Evolutionary conservation across 1,284 basidiomycete genomes (phyloP).

Genomic region (Malassezia obtusa): DNA sequence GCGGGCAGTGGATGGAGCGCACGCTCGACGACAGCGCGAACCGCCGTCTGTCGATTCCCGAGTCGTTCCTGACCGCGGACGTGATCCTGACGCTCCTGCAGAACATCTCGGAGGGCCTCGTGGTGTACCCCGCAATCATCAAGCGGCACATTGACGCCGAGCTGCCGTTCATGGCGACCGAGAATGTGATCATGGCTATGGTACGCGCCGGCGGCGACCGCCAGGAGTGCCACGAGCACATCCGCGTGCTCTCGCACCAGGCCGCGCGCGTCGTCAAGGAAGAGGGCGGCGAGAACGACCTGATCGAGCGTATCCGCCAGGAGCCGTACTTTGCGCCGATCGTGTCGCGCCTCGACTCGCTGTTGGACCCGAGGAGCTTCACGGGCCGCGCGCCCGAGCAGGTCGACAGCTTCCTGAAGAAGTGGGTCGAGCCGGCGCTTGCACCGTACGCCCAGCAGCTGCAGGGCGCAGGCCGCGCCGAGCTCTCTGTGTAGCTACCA

Average conservation of each 20-base stretch:
- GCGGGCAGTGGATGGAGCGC: slow-evolving; percentile 47
- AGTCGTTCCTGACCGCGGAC: slow-evolving; percentile 93
- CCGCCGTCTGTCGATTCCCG: slow-evolving; percentile 86
- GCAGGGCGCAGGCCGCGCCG: slow-evolving; percentile 56
- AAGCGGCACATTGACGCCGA: slow-evolving; percentile 82
- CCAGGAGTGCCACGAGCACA: slow-evolving; percentile 92
- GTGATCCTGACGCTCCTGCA: slow-evolving; percentile 89
- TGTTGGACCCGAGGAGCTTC: slow-evolving; percentile 36
- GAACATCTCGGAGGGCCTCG: slow-evolving; percentile 92
- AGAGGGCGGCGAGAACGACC: slow-evolving; percentile 86
- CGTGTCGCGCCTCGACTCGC: slow-evolving; percentile 50
- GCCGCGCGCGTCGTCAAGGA: slow-evolving; percentile 90
- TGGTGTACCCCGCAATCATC: slow-evolving; percentile 95
- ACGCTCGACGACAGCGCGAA: slow-evolving; percentile 63
- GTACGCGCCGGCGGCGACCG: slow-evolving; percentile 88
- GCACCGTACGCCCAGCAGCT: slow-evolving; percentile 58
- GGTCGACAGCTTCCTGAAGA: slow-evolving; percentile 59
- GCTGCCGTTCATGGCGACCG: slow-evolving; percentile 88
- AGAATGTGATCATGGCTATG: slow-evolving; percentile 98
- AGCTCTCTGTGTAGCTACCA: slow-evolving; percentile 49
- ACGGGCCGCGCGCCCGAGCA: slow-evolving; percentile 39
- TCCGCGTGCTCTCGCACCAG: slow-evolving; percentile 89
- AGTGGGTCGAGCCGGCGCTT: slow-evolving; percentile 83
- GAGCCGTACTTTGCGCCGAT: slow-evolving; percentile 61
- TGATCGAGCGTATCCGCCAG: slow-evolving; percentile 72